These are phyloP conservation scores for Hypsizygus marmoreus DNA, from an alignment of 768 basidiomycete species.

Conservation along the genomic window DNA sequence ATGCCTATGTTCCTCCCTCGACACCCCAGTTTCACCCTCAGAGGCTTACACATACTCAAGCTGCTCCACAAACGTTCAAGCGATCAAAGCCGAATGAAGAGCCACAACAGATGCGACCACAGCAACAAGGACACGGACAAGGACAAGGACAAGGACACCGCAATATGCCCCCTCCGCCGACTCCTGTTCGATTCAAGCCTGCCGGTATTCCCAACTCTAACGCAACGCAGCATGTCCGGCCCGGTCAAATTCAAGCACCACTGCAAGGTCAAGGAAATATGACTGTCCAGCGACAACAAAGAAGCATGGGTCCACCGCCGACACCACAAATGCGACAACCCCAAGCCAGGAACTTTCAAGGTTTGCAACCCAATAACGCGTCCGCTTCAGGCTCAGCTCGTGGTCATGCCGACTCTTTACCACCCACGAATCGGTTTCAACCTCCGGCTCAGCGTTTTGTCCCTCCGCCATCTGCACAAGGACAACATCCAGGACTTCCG, in stretches of 20 bases:
- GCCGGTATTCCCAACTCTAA: constrained; percentile 4
- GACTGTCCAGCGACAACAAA: constrained; percentile 25
- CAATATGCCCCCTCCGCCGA: constrained; percentile 23
- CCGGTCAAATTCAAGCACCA: constrained; percentile 14
- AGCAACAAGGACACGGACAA: constrained; percentile 15
- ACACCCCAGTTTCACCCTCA: constrained; percentile 42
- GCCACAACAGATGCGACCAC: constrained; percentile 19
- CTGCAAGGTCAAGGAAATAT: constrained; percentile 17
- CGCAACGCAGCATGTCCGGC: constrained; percentile 10
- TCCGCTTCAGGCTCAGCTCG: constrained; percentile 8
- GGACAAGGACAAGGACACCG: constrained; percentile 12
- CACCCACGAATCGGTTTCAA: constrained; percentile 10
- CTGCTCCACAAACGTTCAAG: constrained; percentile 40
- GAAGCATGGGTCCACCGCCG: constrained; percentile 54
- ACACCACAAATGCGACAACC: constrained; percentile 42
- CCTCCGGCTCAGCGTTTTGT: constrained; percentile 12
- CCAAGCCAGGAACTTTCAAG: constrained; percentile 11
- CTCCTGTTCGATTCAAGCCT: constrained; percentile 29
- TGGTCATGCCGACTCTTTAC: constrained; percentile 4
- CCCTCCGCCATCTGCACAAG: constrained; percentile 11
- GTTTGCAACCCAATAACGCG: constrained; percentile 10
- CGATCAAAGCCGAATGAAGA: constrained; percentile 28
- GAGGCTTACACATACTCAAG: constrained; percentile 44
- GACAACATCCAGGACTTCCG: constrained; percentile 30
- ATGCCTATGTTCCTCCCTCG: constrained; percentile 58